A percentile compares a stretch with the other conserved stretches of the same genome.
Conservation (phyloP, 2,329 filamentous ascomycete genomes). For the Cladophialophora immunda region DNA sequence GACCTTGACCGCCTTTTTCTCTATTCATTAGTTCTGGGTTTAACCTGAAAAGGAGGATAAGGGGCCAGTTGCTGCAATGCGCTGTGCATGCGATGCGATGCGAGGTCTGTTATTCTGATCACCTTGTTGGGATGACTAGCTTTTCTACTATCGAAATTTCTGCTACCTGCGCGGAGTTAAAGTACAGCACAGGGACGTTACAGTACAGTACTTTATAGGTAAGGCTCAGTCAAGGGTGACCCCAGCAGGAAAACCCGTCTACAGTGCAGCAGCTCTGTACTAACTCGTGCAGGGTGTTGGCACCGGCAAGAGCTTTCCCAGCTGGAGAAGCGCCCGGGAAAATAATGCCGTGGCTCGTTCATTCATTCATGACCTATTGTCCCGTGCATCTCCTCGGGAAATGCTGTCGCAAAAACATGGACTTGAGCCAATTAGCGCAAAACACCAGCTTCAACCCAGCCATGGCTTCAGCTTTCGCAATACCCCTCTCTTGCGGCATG, state of each 20-base stretch:
- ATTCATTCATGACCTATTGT: neutral
- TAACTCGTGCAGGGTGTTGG: neutral
- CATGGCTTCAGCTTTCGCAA: neutral
- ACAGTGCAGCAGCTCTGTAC: neutral
- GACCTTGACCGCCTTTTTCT: slow-evolving; percentile 7
- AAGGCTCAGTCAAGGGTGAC: neutral
- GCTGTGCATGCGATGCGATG: slow-evolving; percentile 3
- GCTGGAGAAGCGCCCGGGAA: neutral
- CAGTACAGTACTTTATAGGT: neutral
- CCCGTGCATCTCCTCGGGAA: neutral
- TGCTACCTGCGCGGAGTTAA: neutral
- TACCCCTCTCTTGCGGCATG: neutral
- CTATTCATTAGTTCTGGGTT: neutral
- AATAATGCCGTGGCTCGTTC: neutral
- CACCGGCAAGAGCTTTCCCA: neutral
- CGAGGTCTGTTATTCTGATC: neutral
- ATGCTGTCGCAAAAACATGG: neutral
- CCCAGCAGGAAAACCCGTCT: neutral
- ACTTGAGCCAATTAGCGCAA: neutral
- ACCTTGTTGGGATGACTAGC: neutral
- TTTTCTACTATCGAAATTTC: neutral
- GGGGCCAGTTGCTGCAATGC: neutral
- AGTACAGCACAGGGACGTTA: neutral
- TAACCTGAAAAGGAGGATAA: neutral
- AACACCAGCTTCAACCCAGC: neutral